These are phyloP conservation scores for Didymellaceae sp. DNA, from an alignment of 2,329 filamentous ascomycete genomes.

Conservation along the genomic window DNA sequence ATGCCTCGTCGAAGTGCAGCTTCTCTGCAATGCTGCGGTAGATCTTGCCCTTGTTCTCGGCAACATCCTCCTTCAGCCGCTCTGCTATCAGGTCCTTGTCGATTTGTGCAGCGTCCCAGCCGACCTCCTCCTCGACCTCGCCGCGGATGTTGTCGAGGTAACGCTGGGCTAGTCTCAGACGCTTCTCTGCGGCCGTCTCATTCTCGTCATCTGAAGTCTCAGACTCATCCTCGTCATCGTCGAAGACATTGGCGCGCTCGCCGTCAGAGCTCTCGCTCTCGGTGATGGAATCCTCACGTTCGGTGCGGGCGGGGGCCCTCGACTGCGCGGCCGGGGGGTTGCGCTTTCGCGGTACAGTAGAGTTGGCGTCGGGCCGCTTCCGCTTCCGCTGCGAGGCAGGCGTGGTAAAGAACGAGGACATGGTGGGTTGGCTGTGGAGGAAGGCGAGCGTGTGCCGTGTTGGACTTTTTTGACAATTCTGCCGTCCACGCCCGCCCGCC, in stretches of 20 bases:
- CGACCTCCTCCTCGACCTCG: constrained; percentile 74
- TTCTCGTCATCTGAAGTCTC: constrained; percentile 75
- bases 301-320: constrained; percentile 49
- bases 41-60: constrained; percentile 87
- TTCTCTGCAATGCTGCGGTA: constrained; percentile 80
- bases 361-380: constrained; percentile 66
- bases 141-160: constrained; percentile 90
- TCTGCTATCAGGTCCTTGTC: constrained; percentile 92
- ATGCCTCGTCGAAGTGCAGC: constrained; percentile 71
- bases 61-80: constrained; percentile 82
- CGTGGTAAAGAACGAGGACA: constrained; percentile 91
- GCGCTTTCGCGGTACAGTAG: constrained; percentile 67
- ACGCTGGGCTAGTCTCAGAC: constrained; percentile 85
- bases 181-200: constrained; percentile 88
- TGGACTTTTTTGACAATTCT: constrained; percentile 1
- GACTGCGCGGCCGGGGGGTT: constrained; percentile 56
- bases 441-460: constrained; percentile 10
- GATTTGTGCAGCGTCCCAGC: constrained; percentile 93
- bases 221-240: constrained; percentile 44
- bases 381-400: constrained; percentile 89
- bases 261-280: constrained; percentile 77
- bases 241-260: constrained; percentile 54
- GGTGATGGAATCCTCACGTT: constrained; percentile 81
- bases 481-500: constrained; percentile 13
- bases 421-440: constrained; percentile 20